Evolutionary conservation across 345 rosid species (phyloP).

Genomic region (Mercurialis annua): DNA sequence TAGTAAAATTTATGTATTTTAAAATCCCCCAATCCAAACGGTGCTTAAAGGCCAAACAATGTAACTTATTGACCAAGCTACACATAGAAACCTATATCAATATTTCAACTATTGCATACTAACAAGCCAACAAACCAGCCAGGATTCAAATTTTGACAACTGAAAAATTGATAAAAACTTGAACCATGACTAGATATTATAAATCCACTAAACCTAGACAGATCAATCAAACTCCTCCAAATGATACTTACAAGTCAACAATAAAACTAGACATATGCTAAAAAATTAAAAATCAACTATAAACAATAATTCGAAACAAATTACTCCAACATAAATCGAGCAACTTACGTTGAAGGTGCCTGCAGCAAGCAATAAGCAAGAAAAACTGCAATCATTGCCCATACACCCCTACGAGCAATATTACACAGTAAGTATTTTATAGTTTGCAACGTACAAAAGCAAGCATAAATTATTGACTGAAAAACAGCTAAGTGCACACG

Average conservation of each 20-base stretch:
- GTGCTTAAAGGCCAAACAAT: too few species aligned
- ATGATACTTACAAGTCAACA: background rate
- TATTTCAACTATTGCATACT: background rate
- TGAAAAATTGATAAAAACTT: background rate
- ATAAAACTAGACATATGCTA: too few species aligned
- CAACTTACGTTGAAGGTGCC: constrained; percentile 94
- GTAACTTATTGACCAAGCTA: too few species aligned
- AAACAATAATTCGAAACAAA: background rate
- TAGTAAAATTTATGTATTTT: too few species aligned
- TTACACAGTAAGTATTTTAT: constrained; percentile 20
- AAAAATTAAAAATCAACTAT: background rate
- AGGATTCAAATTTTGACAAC: background rate
- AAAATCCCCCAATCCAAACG: too few species aligned
- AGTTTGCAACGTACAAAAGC: constrained; percentile 5
- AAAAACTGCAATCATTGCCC: constrained; percentile 99
- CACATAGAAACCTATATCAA: too few species aligned
- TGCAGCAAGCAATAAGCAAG: constrained; percentile 95
- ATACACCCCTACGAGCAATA: constrained; percentile 69
- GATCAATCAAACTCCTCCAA: background rate
- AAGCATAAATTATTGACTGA: background rate
- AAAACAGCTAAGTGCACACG: background rate
- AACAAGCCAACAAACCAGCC: background rate
- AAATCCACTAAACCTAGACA: background rate
- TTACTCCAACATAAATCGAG: background rate
- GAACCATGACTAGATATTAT: background rate